Evolutionary conservation across 2,329 filamentous ascomycete genomes (phyloP).

Genomic region (Salinomyces thailandicus): DNA sequence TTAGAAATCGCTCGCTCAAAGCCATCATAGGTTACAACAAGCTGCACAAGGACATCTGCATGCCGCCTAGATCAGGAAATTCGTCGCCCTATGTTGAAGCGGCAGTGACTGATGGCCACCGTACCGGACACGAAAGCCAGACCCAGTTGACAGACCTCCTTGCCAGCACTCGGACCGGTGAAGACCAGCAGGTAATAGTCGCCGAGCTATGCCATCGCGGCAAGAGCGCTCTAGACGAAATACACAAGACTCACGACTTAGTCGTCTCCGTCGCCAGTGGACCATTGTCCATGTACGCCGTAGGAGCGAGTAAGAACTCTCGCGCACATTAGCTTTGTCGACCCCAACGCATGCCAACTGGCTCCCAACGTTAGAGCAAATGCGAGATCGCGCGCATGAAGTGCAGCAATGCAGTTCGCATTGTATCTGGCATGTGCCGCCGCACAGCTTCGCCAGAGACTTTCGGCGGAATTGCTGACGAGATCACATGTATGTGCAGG

Average conservation of each 20-base stretch:
- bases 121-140: background rate
- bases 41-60: conserved; percentile 4
- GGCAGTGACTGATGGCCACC: background rate
- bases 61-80: conserved; percentile 1
- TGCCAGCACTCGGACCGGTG: background rate
- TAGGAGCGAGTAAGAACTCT: conserved; percentile 1
- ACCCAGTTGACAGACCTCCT: conserved; percentile 4
- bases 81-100: background rate
- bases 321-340: too few species aligned
- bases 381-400: too few species aligned
- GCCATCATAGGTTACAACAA: conserved; percentile 7
- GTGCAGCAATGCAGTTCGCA: conserved; percentile 4
- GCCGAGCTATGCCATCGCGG: background rate
- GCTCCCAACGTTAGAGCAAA: too few species aligned
- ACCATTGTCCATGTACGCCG: conserved; percentile 1
- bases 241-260: conserved; percentile 2
- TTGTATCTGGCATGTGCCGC: background rate
- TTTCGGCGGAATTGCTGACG: background rate
- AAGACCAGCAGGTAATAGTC: background rate
- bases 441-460: background rate
- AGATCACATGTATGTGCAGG: conserved; percentile 2
- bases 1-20: conserved; percentile 3
- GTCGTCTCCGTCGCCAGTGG: conserved; percentile 3
- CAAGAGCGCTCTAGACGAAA: conserved; percentile 1
- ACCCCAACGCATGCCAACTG: too few species aligned